Evolutionary conservation across 345 rosid species (phyloP).

Genomic region (Sisymbrium irio): DNA sequence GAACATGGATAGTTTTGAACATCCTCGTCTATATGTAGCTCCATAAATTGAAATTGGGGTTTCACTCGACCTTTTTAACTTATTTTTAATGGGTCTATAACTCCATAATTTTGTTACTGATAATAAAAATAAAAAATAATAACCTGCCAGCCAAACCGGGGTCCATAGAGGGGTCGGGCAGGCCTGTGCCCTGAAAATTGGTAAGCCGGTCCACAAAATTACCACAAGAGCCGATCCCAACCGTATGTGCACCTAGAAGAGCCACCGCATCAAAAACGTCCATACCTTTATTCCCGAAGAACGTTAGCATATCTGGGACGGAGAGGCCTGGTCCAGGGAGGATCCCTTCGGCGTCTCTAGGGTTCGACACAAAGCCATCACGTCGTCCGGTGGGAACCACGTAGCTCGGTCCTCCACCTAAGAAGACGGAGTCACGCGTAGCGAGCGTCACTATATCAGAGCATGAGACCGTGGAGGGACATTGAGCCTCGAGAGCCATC

Average conservation of each 20-base stretch:
- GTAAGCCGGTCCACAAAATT: constrained; percentile 48
- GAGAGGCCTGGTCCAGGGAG: constrained; percentile 50
- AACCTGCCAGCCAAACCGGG: constrained; percentile 35
- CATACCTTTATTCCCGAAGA: constrained; percentile 46
- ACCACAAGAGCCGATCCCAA: constrained; percentile 58
- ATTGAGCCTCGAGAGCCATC: constrained; percentile 30
- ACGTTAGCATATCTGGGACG: constrained; percentile 37
- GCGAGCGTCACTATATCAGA: constrained; percentile 50
- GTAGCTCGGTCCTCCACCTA: constrained; percentile 56
- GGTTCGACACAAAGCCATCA: constrained; percentile 53
- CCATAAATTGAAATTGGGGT: no score
- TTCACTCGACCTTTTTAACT: no score
- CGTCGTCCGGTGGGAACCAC: constrained; percentile 57
- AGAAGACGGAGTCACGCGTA: constrained; percentile 54
- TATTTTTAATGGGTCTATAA: background rate
- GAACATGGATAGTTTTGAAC: no score
- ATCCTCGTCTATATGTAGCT: no score
- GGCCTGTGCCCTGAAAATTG: constrained; percentile 42
- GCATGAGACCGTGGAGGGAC: constrained; percentile 33
- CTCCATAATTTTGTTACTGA: background rate
- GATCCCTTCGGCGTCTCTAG: constrained; percentile 28
- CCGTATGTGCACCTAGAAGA: constrained; percentile 76
- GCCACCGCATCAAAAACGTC: constrained; percentile 48
- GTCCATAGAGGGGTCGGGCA: constrained; percentile 58
- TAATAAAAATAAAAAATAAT: no score